Evolutionary conservation across 495 filamentous ascomycete genomes (phyloP).

Genomic region (Hypoxylon perforatum): DNA sequence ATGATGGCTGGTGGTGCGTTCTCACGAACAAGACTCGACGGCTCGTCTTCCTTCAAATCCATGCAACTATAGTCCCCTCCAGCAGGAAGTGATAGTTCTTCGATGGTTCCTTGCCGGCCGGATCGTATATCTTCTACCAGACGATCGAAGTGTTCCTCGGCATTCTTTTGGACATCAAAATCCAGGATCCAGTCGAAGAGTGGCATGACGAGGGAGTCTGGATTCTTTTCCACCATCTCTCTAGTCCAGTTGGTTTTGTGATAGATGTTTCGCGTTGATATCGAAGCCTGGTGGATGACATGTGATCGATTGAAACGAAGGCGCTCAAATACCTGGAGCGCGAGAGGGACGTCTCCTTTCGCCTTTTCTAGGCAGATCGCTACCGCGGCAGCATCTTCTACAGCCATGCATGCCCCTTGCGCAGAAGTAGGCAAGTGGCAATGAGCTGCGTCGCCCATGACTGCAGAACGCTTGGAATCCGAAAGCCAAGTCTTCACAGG

Average conservation of each 20-base stretch:
- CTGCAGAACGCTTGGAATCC: slow-evolving; percentile 58
- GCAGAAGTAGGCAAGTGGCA: slow-evolving; percentile 70
- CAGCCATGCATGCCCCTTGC: slow-evolving; percentile 70
- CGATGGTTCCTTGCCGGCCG: background rate
- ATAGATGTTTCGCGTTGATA: background rate
- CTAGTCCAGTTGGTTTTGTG: background rate
- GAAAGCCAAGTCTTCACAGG: slow-evolving; percentile 68
- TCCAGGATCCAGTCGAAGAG: background rate
- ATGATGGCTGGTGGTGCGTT: too few species aligned
- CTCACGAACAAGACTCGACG: too few species aligned
- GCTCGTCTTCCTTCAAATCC: too few species aligned
- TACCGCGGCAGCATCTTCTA: slow-evolving; percentile 71
- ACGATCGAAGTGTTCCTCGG: background rate
- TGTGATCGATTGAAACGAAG: slow-evolving; percentile 9
- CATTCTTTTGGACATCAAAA: background rate
- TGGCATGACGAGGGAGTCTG: background rate
- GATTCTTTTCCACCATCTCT: background rate
- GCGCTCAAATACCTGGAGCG: slow-evolving; percentile 44
- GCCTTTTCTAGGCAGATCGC: slow-evolving; percentile 60
- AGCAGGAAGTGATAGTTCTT: background rate
- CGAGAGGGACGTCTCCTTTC: slow-evolving; percentile 38
- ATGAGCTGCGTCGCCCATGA: slow-evolving; percentile 73
- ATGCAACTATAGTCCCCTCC: too few species aligned
- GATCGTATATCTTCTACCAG: background rate
- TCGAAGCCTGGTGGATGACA: background rate